Evolutionary conservation across 805 yeast species (phyloP).

Genomic region (Metschnikowia peoriensis): DNA sequence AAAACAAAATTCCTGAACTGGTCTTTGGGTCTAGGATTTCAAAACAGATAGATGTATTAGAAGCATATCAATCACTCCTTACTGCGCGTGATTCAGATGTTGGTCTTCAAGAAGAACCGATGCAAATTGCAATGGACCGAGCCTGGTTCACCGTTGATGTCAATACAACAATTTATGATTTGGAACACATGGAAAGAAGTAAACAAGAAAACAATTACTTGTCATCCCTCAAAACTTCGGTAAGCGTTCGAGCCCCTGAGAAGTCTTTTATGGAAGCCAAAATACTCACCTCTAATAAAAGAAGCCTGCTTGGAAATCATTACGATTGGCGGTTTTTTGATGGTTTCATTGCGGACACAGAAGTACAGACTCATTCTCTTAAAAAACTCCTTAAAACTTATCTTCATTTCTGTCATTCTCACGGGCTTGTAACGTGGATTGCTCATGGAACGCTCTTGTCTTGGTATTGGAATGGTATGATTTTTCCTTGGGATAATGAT

Average conservation of each 20-base stretch:
- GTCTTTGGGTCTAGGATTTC: conserved; percentile 7
- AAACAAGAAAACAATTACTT: conserved; percentile 19
- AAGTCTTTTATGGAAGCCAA: conserved; percentile 15
- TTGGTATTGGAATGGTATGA: conserved; percentile 26
- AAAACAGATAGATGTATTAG: conserved; percentile 10
- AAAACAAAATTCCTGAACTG: conserved; percentile 21
- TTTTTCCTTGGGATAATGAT: conserved; percentile 27
- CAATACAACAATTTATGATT: conserved; percentile 22
- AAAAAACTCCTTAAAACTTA: conserved; percentile 21
- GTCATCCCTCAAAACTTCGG: conserved; percentile 20
- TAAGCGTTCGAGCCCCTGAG: conserved; percentile 11
- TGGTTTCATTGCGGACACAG: conserved; percentile 13
- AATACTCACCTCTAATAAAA: conserved; percentile 6
- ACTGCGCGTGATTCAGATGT: conserved; percentile 6
- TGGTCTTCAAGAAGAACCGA: neutral
- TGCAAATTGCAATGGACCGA: conserved; percentile 18
- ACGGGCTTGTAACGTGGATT: conserved; percentile 25
- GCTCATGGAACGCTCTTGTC: conserved; percentile 23
- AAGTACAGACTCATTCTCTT: conserved; percentile 16
- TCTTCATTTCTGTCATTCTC: conserved; percentile 19
- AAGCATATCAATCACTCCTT: conserved; percentile 17
- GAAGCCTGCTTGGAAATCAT: conserved; percentile 14
- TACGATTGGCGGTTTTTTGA: conserved; percentile 25
- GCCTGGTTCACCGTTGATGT: conserved; percentile 26
- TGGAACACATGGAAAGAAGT: conserved; percentile 6